Conservation (phyloP, 495 filamentous ascomycete species). For the Tuber microsphaerosporum region DNA sequence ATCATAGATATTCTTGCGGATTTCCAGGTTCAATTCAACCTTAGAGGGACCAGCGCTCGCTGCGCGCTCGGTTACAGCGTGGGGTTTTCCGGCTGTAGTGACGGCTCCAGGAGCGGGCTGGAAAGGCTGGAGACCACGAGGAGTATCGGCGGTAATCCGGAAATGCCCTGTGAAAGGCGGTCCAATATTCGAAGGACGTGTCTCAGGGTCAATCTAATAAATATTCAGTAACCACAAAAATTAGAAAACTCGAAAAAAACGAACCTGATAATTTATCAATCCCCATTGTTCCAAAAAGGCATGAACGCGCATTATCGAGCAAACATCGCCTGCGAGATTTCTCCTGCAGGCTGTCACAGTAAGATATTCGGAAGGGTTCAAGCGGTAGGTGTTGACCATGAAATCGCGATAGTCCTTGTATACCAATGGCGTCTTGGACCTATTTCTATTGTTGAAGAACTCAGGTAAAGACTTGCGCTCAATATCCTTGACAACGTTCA, state of each 20-base stretch:
- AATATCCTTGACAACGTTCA: conserved; percentile 78
- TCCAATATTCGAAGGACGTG: conserved; percentile 87
- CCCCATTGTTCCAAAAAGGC: conserved; percentile 99
- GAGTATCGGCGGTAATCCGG: conserved; percentile 86
- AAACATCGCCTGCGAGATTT: conserved; percentile 94
- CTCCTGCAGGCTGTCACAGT: conserved; percentile 95
- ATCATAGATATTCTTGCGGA: conserved; percentile 93
- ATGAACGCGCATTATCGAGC: conserved; percentile 97
- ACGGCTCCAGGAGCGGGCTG: conserved; percentile 75
- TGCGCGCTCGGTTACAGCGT: conserved; percentile 66
- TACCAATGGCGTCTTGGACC: conserved; percentile 93
- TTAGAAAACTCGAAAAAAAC: conserved; percentile 7
- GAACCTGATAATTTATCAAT: conserved; percentile 96
- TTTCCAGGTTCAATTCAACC: conserved; percentile 74
- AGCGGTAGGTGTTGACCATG: conserved; percentile 97
- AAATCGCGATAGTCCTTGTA: conserved; percentile 99
- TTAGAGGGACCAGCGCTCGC: conserved; percentile 63
- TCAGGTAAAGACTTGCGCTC: conserved; percentile 90
- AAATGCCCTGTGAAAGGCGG: conserved; percentile 97
- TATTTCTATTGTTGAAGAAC: conserved; percentile 95
- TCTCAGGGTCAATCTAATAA: conserved; percentile 82
- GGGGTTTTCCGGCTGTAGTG: conserved; percentile 65
- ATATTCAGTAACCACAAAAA: conserved; percentile 7
- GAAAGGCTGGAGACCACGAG: conserved; percentile 86
- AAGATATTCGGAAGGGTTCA: conserved; percentile 92